Evolutionary conservation across 2,329 filamentous ascomycete genomes (phyloP).

Genomic region (Colletotrichum salicis): DNA sequence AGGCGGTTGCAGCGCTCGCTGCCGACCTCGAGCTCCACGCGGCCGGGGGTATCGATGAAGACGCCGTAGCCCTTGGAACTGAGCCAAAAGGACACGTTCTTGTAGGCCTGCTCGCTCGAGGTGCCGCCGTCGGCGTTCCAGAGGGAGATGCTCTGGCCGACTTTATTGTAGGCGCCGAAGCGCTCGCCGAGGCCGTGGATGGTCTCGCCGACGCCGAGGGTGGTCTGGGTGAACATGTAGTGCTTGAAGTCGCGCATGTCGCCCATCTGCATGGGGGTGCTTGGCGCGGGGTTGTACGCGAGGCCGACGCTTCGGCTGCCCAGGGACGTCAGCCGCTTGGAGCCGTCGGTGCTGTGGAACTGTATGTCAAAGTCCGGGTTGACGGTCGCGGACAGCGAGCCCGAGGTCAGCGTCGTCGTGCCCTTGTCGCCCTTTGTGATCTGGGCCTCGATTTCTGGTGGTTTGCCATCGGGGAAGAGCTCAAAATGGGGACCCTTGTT

Average conservation of each 20-base stretch:
- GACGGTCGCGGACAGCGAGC: slow-evolving; percentile 49
- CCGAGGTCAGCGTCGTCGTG: slow-evolving; percentile 49
- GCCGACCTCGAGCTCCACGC: slow-evolving; percentile 77
- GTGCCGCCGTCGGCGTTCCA: slow-evolving; percentile 75
- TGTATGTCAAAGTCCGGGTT: slow-evolving; percentile 51
- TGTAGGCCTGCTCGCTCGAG: slow-evolving; percentile 76
- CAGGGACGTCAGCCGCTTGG: slow-evolving; percentile 50
- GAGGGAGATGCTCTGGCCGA: slow-evolving; percentile 75
- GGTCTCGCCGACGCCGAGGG: slow-evolving; percentile 69
- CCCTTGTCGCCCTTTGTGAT: slow-evolving; percentile 46
- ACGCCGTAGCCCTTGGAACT: slow-evolving; percentile 80
- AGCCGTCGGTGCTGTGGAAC: slow-evolving; percentile 50
- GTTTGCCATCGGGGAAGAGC: slow-evolving; percentile 49
- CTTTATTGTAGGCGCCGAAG: slow-evolving; percentile 81
- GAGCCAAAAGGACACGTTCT: slow-evolving; percentile 77
- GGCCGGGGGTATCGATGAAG: slow-evolving; percentile 77
- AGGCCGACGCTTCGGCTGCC: slow-evolving; percentile 53
- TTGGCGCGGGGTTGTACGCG: slow-evolving; percentile 48
- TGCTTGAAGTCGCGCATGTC: slow-evolving; percentile 58
- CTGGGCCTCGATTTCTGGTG: slow-evolving; percentile 43
- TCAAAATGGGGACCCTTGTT: slow-evolving; percentile 52
- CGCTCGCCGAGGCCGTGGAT: slow-evolving; percentile 81
- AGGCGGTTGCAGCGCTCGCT: slow-evolving; percentile 78
- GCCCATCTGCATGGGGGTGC: slow-evolving; percentile 47
- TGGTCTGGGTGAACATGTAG: slow-evolving; percentile 68